Evolutionary conservation across 2,329 filamentous ascomycete genomes (phyloP), one percentile per base, ranked within the genome.

Genomic region (Byssochlamys sp.): DNA sequence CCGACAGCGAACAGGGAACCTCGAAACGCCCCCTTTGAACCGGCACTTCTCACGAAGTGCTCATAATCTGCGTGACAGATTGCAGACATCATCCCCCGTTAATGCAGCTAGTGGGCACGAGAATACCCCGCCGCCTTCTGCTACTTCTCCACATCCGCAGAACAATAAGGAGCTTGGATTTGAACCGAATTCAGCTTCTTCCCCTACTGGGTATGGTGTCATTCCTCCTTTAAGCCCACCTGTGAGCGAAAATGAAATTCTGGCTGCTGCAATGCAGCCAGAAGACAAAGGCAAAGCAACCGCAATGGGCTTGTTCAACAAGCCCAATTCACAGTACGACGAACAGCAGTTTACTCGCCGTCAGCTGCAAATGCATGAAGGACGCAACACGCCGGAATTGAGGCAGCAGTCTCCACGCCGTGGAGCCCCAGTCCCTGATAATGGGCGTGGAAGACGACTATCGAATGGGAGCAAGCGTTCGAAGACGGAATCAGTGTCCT

Each of bases 341-440:
- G 91, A 96, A 67, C 84, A 87, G 24, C 88, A 90, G 66, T 96
- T 90, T 66, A 83, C 89, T 4, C 87, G 95, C 67, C 84, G 90
- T 51, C 88, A 95, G 67, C 77, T 89, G 53, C 88, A 91, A 69
- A 83, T 96, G 70, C 88, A 92, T 61, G 83, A 88, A 66, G 88
- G 86, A 28, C 82, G 87, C 27, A 86, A 87, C 57, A 84, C 83
- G 0, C 83, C 86, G 33, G 71, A 76, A 55, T 65, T 59, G 58
- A 69, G 62, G n/a, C 67, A 66, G 28, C 65, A 69, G 11, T 67
- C 69, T 29, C 62, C 66, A 1, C 63, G 64, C n/a, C 62, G 62
- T 29, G 59, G 64, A 12, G 49, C 58, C 14, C 61, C 62, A 4
- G 58, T 63, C n/a, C 66, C 69, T 12, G 63, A 61, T 9, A 52